phyloP scores from a whole-genome alignment of 495 filamentous ascomycete species.

The Chaetomium tenue region DNA sequence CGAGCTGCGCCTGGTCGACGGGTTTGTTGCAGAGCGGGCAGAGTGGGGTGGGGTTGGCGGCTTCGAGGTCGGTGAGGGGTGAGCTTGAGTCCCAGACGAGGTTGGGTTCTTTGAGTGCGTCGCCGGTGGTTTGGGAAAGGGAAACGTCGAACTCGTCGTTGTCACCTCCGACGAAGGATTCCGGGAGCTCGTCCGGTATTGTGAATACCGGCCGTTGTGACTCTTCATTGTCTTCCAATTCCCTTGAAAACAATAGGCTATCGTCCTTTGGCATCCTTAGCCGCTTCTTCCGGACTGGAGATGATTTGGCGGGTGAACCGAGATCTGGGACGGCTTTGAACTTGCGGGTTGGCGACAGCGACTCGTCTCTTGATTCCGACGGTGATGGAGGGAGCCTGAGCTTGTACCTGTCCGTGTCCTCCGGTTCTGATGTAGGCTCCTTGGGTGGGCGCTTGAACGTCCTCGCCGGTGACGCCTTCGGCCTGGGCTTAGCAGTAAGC shows the following conservation, averaged over 20 bases:
- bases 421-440: background rate
- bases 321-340: background rate
- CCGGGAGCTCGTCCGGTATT: constrained; percentile 23
- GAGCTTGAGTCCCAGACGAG: background rate
- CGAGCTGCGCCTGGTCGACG: constrained; percentile 54
- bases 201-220: constrained; percentile 17
- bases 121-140: constrained; percentile 4
- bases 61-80: constrained; percentile 21
- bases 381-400: background rate
- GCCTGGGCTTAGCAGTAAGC: background rate
- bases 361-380: background rate
- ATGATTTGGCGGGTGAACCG: background rate
- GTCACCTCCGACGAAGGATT: constrained; percentile 3
- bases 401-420: background rate
- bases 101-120: background rate
- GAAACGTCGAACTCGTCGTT: background rate
- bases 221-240: background rate
- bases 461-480: background rate
- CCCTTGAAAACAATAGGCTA: background rate
- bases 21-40: constrained; percentile 70
- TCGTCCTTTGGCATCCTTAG: constrained; percentile 5
- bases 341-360: constrained; percentile 10
- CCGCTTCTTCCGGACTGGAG: constrained; percentile 13
- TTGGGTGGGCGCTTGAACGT: constrained; percentile 7
- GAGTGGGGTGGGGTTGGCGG: constrained; percentile 6